A percentile compares a stretch with the other conserved stretches of the same genome.
Conservation (phyloP, 1,139 yeast species). For the Hyphopichia buzzinii region DNA sequence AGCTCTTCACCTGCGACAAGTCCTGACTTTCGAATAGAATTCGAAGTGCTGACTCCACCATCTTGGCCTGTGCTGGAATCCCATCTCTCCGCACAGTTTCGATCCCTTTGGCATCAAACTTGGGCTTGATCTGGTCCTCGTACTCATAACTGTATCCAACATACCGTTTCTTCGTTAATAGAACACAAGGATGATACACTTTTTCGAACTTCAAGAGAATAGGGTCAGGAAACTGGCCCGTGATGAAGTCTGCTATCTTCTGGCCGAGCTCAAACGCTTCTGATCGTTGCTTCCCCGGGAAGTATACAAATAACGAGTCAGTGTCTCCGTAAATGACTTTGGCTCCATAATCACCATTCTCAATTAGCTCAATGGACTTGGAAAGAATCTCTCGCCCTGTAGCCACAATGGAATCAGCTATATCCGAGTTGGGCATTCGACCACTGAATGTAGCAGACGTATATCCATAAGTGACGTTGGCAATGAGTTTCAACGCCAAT, state of each 20-base stretch:
- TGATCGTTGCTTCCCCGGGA: conserved; percentile 74
- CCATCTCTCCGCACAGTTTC: conserved; percentile 95
- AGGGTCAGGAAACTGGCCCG: conserved; percentile 77
- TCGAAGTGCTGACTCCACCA: conserved; percentile 68
- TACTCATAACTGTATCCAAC: conserved; percentile 78
- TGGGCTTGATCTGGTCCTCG: conserved; percentile 53
- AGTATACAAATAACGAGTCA: conserved; percentile 84
- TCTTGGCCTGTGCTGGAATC: conserved; percentile 84
- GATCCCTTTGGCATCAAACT: conserved; percentile 93
- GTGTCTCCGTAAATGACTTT: conserved; percentile 97
- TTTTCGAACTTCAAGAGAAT: conserved; percentile 84
- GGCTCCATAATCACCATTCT: conserved; percentile 71
- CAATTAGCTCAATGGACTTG: conserved; percentile 68
- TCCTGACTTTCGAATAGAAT: conserved; percentile 72
- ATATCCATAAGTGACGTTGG: conserved; percentile 95
- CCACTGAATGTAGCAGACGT: conserved; percentile 95
- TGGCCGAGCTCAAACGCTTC: conserved; percentile 80
- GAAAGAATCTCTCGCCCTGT: conserved; percentile 84
- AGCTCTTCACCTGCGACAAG: conserved; percentile 65
- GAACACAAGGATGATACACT: conserved; percentile 82
- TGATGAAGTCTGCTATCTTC: conserved; percentile 62
- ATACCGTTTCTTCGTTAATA: conserved; percentile 84
- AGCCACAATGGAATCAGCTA: conserved; percentile 92
- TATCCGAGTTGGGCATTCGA: conserved; percentile 93
- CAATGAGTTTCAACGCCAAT: conserved; percentile 81